Percentiles rank a stretch among this genome's conserved stretches.
These are phyloP conservation scores for Tulasnella sp. DNA, from an alignment of 768 basidiomycete genomes.

Conservation along the genomic window DNA sequence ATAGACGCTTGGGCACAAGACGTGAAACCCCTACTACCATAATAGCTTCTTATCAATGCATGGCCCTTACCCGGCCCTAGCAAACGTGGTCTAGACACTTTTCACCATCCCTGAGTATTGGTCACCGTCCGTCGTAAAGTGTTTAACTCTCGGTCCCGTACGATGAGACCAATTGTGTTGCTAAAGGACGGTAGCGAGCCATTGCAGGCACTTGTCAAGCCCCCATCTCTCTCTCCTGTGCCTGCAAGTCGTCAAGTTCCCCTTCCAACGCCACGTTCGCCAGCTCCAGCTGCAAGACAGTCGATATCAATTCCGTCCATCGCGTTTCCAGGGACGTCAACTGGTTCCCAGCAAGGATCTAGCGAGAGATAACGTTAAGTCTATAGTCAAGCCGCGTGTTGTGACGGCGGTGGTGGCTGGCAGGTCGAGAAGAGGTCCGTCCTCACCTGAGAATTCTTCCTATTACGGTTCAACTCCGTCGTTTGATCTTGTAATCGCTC, in stretches of 20 bases:
- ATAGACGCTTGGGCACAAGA: neutral
- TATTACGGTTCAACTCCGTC: slow-evolving; percentile 75
- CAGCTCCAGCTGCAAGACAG: slow-evolving; percentile 88
- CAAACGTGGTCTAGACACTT: neutral
- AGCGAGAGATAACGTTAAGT: neutral
- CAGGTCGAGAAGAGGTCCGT: neutral
- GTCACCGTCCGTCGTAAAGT: neutral
- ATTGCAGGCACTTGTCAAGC: neutral
- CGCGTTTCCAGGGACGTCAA: slow-evolving; percentile 71
- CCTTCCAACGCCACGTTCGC: slow-evolving; percentile 81
- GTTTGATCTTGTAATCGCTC: slow-evolving; percentile 71
- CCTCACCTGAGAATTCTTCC: slow-evolving; percentile 73
- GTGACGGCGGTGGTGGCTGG: neutral
- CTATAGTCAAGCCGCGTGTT: neutral
- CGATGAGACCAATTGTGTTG: no score
- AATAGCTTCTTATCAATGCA: neutral
- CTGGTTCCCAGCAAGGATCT: slow-evolving; percentile 73
- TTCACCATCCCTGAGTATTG: neutral
- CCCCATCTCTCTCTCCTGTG: slow-evolving; percentile 18
- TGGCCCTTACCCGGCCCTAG: neutral
- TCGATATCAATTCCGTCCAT: slow-evolving; percentile 91
- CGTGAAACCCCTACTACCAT: neutral
- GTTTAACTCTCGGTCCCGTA: no score
- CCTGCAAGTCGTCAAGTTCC: slow-evolving; percentile 42
- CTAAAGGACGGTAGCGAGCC: neutral